Conservation (phyloP, 1,284 basidiomycete genomes). For the Leccinum ambiguum region DNA sequence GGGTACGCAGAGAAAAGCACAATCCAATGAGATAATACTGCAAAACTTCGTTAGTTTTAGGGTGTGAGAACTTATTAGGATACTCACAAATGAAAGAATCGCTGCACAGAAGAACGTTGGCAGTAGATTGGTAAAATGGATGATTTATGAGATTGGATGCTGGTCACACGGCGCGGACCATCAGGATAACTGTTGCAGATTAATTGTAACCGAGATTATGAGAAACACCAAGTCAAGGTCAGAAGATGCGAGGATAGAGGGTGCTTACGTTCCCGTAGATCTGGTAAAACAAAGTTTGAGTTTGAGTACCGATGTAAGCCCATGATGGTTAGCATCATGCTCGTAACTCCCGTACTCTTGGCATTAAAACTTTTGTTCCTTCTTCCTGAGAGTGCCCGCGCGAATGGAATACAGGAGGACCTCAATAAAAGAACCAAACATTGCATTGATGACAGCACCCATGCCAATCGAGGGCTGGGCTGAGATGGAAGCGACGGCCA, state of each 20-base stretch:
- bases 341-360: slow-evolving; percentile 96
- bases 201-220: slow-evolving; percentile 75
- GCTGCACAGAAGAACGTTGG: slow-evolving; percentile 96
- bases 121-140: slow-evolving; percentile 95
- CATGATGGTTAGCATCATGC: slow-evolving; percentile 95
- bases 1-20: slow-evolving; percentile 96
- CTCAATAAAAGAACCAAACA: slow-evolving; percentile 98
- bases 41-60: slow-evolving; percentile 9
- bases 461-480: slow-evolving; percentile 98
- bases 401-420: slow-evolving; percentile 93
- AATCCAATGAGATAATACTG: slow-evolving; percentile 95
- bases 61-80: background rate
- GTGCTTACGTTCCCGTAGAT: slow-evolving; percentile 92
- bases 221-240: slow-evolving; percentile 7
- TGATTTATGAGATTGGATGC: slow-evolving; percentile 93
- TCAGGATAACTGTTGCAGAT: slow-evolving; percentile 89
- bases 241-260: slow-evolving; percentile 12
- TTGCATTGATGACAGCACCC: slow-evolving; percentile 99
- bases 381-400: slow-evolving; percentile 87
- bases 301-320: slow-evolving; percentile 97
- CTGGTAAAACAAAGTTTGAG: slow-evolving; percentile 98
- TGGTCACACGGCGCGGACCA: slow-evolving; percentile 67
- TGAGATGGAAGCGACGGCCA: slow-evolving; percentile 98
- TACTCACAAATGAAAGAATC: slow-evolving; percentile 84
- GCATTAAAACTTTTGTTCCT: slow-evolving; percentile 98